Evolutionary conservation across 2,329 filamentous ascomycete species (phyloP), one percentile per base, ranked within the genome.

Genomic region (Talaromyces sp.): DNA sequence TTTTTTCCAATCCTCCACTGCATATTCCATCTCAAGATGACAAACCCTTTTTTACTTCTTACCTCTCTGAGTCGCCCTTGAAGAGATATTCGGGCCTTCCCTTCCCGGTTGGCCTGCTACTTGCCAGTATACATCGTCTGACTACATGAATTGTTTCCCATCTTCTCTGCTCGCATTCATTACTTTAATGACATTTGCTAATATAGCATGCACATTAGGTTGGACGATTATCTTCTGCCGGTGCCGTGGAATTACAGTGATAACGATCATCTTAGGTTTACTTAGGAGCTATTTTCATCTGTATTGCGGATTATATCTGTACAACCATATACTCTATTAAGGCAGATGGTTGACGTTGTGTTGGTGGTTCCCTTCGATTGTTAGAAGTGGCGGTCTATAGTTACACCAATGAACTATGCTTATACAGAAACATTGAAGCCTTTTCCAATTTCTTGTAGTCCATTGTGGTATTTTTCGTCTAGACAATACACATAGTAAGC

Each of bases 51-150:
- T 72, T 78, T 82, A 80, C 83, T 88, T 88, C 85, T 87, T 87
- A 84, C 83, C 80, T 80, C 85, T 80, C 85, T 80, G 86, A 89
- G 76, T 88, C 87, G 87, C 82, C 86, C 85, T 82, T 88, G 87
- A 88, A 83, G 85, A 87, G 83, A 83, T 74, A 81, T 78, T 81
- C 76, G 83, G 85, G 85, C 80, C 79, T 81, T 82, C 82, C 82
- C 78, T 87, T 84, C 83, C 84, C 83, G 82, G 84, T 83, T 78
- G 80, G 82, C 83, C 85, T 87, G 87, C 84, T 88, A 88, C 86
- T 89, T 86, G 87, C 87, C 87, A 89, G 87, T 88, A 88, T 82
- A 80, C 79, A 80, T 84, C 85, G 86, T 87, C 86, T 88, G 87
- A 89, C 80, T 64, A 65, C n/a, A 35, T 45, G 50, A 50, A 45